Conservation (phyloP, 768 basidiomycete species). For the Sutorius australiensis region DNA sequence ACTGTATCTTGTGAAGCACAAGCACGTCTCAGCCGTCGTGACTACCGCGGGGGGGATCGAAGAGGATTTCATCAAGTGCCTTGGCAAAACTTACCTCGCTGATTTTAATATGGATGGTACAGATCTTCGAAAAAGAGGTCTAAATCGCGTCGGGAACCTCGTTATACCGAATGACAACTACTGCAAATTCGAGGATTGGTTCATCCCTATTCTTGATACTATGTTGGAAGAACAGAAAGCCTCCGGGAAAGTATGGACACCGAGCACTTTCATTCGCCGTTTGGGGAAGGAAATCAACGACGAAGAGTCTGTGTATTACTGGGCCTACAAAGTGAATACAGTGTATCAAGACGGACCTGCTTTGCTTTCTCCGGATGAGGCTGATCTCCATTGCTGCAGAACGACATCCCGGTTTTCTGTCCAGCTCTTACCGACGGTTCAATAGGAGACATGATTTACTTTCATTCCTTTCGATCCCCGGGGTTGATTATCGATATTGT, state of each 20-base stretch:
- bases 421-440: conserved; percentile 98
- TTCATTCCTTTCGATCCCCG: conserved; percentile 89
- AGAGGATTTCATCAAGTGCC: conserved; percentile 98
- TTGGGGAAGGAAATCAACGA: conserved; percentile 97
- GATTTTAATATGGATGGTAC: conserved; percentile 93
- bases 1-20: conserved; percentile 88
- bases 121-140: conserved; percentile 78
- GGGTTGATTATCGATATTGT: conserved; percentile 91
- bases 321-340: conserved; percentile 92
- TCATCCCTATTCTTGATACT: conserved; percentile 85
- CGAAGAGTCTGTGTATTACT: conserved; percentile 97
- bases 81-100: conserved; percentile 93
- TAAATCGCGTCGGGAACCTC: conserved; percentile 97
- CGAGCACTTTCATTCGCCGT: conserved; percentile 88
- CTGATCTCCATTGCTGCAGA: conserved; percentile 51
- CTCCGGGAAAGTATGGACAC: conserved; percentile 75
- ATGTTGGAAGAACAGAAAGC: conserved; percentile 88
- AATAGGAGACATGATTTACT: conserved; percentile 98
- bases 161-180: conserved; percentile 98
- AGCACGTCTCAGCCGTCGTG: conserved; percentile 83
- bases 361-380: conserved; percentile 12
- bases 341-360: conserved; percentile 12
- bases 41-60: conserved; percentile 99
- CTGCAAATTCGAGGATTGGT: conserved; percentile 99
- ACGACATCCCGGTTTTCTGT: conserved; percentile 97